Percentiles rank a stretch among this genome's conserved stretches.
These are phyloP conservation scores for Microcyclospora tardicrescens DNA, from an alignment of 2,329 filamentous ascomycete species.

Conservation along the genomic window DNA sequence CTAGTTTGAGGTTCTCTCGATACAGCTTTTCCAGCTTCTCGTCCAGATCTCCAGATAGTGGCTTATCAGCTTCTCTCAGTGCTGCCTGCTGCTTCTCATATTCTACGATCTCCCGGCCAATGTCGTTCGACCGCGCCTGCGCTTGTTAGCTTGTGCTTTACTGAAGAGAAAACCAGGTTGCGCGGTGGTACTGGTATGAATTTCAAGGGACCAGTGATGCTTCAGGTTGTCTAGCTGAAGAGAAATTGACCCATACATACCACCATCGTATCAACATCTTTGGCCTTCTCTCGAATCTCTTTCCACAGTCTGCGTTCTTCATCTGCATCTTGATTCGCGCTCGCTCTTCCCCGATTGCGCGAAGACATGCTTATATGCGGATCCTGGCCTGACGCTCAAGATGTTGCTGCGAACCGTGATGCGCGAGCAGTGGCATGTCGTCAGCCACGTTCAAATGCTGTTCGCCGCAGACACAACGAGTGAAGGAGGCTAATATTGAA, in stretches of 20 bases:
- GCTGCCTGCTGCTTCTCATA: constrained; percentile 23
- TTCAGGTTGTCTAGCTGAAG: no score
- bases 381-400: background rate
- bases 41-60: constrained; percentile 27
- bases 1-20: constrained; percentile 36
- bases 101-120: constrained; percentile 25
- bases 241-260: constrained; percentile 22
- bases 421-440: background rate
- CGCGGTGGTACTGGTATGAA: no score
- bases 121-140: constrained; percentile 20
- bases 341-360: constrained; percentile 31
- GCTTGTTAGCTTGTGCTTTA: no score
- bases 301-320: constrained; percentile 39
- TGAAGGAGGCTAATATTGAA: no score
- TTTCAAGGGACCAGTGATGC: no score
- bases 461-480: no score
- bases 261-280: constrained; percentile 33
- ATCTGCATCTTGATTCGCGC: constrained; percentile 37
- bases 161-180: no score
- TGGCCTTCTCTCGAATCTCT: constrained; percentile 32
- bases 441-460: no score
- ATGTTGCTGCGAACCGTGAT: constrained; percentile 1
- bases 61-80: constrained; percentile 17
- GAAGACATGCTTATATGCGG: constrained; percentile 27
- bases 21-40: constrained; percentile 33